Percentiles rank a stretch among this genome's conserved stretches.
These are phyloP conservation scores for Fagopyrum esculentum DNA, from an alignment of 148 eudicot genomes.

Conservation along the genomic window DNA sequence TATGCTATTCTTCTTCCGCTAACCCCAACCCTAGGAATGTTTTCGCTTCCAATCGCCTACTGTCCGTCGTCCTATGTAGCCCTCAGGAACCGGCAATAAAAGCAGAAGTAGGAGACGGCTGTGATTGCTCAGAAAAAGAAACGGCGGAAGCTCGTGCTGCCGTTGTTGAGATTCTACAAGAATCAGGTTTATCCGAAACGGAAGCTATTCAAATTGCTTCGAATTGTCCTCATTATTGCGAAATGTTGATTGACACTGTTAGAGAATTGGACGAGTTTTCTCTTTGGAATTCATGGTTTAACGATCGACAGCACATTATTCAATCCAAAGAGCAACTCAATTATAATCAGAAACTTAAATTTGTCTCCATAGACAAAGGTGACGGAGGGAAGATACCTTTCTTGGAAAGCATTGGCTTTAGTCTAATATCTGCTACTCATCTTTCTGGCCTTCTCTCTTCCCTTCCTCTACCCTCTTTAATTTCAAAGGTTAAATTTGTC, in stretches of 20 bases:
- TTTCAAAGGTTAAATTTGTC: constrained; percentile 61
- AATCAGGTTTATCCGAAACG: constrained; percentile 31
- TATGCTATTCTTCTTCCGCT: constrained; percentile 5
- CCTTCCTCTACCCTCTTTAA: constrained; percentile 40
- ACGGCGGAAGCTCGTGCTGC: constrained; percentile 19
- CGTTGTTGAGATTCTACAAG: constrained; percentile 34
- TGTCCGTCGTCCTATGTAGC: not conserved
- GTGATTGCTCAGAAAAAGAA: not conserved
- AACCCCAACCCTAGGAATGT: constrained; percentile 1
- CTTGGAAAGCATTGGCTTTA: constrained; percentile 73
- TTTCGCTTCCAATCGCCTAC: not conserved
- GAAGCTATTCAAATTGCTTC: constrained; percentile 34
- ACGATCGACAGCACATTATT: constrained; percentile 8
- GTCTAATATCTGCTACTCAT: constrained; percentile 51
- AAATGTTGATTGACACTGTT: constrained; percentile 55
- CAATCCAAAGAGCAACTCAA: constrained; percentile 8
- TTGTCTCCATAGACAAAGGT: constrained; percentile 51
- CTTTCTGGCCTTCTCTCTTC: constrained; percentile 52
- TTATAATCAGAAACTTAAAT: constrained; percentile 48
- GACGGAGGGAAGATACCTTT: constrained; percentile 65
- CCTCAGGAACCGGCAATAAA: not conserved
- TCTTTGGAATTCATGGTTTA: constrained; percentile 38
- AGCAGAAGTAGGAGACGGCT: not conserved
- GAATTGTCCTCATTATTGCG: constrained; percentile 40
- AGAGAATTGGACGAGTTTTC: constrained; percentile 49